These are phyloP conservation scores for Leccinum ambiguum DNA, from an alignment of 1,284 basidiomycete genomes.

Conservation along the genomic window DNA sequence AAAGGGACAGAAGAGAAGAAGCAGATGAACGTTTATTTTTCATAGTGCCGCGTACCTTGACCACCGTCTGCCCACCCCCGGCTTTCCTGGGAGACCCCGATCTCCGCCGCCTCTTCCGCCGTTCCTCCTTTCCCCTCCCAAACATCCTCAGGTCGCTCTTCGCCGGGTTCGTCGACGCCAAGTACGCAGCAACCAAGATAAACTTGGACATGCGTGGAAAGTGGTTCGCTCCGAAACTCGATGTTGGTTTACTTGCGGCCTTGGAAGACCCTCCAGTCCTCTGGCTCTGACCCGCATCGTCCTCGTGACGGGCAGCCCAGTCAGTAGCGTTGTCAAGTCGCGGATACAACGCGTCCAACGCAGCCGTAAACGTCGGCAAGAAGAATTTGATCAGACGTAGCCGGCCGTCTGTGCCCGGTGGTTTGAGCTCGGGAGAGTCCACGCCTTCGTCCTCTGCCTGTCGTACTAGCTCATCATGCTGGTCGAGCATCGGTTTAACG, in stretches of 20 bases:
- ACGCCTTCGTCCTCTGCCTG: conserved; percentile 27
- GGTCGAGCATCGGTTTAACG: conserved; percentile 62
- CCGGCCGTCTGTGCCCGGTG: conserved; percentile 52
- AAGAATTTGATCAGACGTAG: conserved; percentile 63
- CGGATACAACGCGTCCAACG: conserved; percentile 65
- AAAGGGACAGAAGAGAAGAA: not conserved
- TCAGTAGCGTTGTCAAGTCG: conserved; percentile 57
- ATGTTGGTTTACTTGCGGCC: conserved; percentile 16
- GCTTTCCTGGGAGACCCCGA: conserved; percentile 41
- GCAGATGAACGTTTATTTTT: not conserved
- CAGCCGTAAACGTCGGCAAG: conserved; percentile 55
- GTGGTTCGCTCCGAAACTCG: conserved; percentile 19
- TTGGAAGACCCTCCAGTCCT: conserved; percentile 3
- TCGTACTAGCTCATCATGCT: conserved; percentile 35
- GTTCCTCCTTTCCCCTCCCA: conserved; percentile 46
- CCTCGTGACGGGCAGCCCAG: conserved; percentile 53
- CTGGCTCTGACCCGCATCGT: conserved; percentile 24
- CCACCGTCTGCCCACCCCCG: conserved; percentile 33
- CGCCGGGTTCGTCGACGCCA: conserved; percentile 86
- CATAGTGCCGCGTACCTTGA: conserved; percentile 43
- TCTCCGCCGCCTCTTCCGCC: conserved; percentile 54
- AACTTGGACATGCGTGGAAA: conserved; percentile 70
- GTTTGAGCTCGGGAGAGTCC: conserved; percentile 34
- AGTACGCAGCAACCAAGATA: conserved; percentile 78
- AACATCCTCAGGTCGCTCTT: conserved; percentile 74